These are phyloP conservation scores for Nemophila menziesii DNA, from an alignment of 257 asterid genomes.

Conservation along the genomic window DNA sequence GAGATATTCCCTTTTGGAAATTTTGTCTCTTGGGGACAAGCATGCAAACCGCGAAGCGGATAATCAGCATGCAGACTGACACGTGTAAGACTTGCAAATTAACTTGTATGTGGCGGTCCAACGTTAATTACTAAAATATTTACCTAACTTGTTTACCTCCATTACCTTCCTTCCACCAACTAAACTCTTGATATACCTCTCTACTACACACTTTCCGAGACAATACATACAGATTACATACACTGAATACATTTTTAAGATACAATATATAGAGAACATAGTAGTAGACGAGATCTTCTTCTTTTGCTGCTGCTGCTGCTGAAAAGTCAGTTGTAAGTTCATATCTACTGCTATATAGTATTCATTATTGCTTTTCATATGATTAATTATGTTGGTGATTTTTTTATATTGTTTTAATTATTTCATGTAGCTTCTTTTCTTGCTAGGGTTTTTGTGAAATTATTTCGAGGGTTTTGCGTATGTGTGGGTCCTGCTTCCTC, in stretches of 20 bases:
- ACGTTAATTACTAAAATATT: constrained; percentile 22
- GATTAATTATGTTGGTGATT: neutral
- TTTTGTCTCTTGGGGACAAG: constrained; percentile 8
- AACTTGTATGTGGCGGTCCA: constrained; percentile 25
- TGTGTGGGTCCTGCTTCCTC: constrained; percentile 2
- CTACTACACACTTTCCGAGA: constrained; percentile 33
- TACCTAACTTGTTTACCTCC: constrained; percentile 25
- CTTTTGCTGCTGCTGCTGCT: neutral
- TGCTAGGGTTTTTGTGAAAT: neutral
- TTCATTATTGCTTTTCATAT: neutral
- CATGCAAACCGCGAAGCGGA: constrained; percentile 26
- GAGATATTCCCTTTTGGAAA: constrained; percentile 1
- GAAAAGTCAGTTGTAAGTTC: neutral
- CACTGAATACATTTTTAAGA: neutral
- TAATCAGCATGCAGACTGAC: constrained; percentile 10
- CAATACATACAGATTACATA: constrained; percentile 6
- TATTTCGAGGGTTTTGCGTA: constrained; percentile 5
- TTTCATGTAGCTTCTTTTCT: neutral
- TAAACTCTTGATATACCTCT: constrained; percentile 17
- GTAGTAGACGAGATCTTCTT: neutral
- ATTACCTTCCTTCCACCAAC: constrained; percentile 12
- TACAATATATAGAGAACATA: neutral
- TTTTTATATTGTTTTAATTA: neutral
- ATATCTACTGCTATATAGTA: neutral
- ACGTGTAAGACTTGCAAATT: constrained; percentile 6